Evolutionary conservation across 179 eudicot genomes (phyloP), one percentile per base, ranked within the genome.

Genomic region (Amaranthus tricolor): DNA sequence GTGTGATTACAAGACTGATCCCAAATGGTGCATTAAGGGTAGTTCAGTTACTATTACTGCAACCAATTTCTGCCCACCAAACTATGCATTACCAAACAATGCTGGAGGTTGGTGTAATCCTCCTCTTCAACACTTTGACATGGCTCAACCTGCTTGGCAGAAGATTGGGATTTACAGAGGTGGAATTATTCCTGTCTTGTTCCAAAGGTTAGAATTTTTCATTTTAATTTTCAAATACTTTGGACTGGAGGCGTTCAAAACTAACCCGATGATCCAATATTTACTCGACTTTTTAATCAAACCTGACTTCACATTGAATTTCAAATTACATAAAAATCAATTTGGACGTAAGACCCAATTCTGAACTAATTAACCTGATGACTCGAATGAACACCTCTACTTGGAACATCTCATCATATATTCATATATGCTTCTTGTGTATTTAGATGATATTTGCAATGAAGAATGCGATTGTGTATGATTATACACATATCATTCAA

Each of bases 31-130:
- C 48, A 75, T 44, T 45, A 85, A 79, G 71, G 88, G 89, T 5
- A 45, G 12, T 0, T 82, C 90, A 0, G 78, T 89, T 2, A 85
- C 87, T 4, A 71, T 90, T 20, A 90, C 94, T 0, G 92, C 92
- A 0, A 90, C 94, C 6, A 88, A 89, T 74, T 88, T 90, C 68
- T 90, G 92, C 83, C 94, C 94, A 15, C 94, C 94, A 0, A 90
- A 90, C 72, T 85, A 61, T 59, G 89, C 75, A 19, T 77, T 65
- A 40, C 82, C 90, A 0, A 87, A 73, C 78, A 68, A 84, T 57
- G 79, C 54, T 2, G 94, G 92, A 16, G 94, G 94, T 8, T 90
- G 94, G 94, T 90, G 94, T 56, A 90, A 90, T 69, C 94, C 94
- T 0, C 92, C 92, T 9, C 86, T 82, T 40, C 84, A 88, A 74